These are phyloP conservation scores for Venturia carpophila DNA, from an alignment of 2,329 filamentous ascomycete species.

Conservation along the genomic window DNA sequence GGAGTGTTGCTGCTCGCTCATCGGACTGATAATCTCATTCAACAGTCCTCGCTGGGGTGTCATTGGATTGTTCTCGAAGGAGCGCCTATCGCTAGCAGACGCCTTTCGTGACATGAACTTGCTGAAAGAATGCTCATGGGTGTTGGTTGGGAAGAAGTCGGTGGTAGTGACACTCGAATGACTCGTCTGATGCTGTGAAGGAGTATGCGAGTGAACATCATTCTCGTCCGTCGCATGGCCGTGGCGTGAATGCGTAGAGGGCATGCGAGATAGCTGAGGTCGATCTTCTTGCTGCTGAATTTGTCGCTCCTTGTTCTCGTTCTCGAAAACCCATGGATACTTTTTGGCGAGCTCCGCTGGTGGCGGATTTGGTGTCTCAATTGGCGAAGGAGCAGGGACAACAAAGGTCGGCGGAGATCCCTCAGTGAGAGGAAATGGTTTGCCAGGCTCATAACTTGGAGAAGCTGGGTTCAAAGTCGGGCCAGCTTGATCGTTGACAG, in stretches of 20 bases:
- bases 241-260: not conserved
- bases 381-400: constrained; percentile 30
- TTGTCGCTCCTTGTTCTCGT: constrained; percentile 4
- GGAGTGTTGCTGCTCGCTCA: constrained; percentile 13
- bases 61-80: constrained; percentile 9
- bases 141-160: constrained; percentile 36
- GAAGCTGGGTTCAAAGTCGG: constrained; percentile 34
- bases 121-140: constrained; percentile 31
- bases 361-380: constrained; percentile 20
- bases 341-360: constrained; percentile 23
- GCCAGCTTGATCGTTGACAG: constrained; percentile 12
- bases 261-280: not conserved
- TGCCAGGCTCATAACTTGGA: constrained; percentile 32
- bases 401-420: constrained; percentile 19
- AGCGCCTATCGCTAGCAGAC: constrained; percentile 13
- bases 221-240: not conserved
- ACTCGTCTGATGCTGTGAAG: constrained; percentile 30
- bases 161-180: constrained; percentile 34
- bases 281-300: not conserved
- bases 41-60: constrained; percentile 10
- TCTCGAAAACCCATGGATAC: constrained; percentile 24
- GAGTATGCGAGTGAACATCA: constrained; percentile 20
- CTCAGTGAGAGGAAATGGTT: constrained; percentile 17
- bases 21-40: constrained; percentile 13
- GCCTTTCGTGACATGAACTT: constrained; percentile 21